Conservation (phyloP, 2,329 filamentous ascomycete genomes). For the Juglanconis oblonga region DNA sequence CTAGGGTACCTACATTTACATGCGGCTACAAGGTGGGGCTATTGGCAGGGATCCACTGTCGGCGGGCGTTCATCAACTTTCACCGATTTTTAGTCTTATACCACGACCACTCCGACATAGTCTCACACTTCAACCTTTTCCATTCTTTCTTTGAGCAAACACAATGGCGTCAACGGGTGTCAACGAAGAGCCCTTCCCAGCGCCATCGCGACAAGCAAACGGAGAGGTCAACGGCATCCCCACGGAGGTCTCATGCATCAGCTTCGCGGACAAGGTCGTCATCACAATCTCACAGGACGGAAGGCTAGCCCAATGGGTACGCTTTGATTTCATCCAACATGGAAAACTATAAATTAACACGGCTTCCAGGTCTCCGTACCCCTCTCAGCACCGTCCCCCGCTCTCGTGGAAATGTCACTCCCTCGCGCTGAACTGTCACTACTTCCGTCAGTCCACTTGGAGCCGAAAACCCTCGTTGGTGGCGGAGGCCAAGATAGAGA, state of each 20-base stretch:
- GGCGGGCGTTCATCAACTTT: background rate
- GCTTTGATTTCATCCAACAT: constrained; percentile 23
- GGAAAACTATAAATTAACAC: constrained; percentile 15
- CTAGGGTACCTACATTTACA: too few species aligned
- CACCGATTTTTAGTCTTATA: background rate
- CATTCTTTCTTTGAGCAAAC: background rate
- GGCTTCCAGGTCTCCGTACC: constrained; percentile 70
- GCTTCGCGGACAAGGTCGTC: constrained; percentile 87
- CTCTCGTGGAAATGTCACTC: constrained; percentile 58
- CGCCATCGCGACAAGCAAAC: constrained; percentile 54
- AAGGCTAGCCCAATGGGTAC: constrained; percentile 86
- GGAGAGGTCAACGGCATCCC: constrained; percentile 63
- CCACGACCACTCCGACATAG: too few species aligned
- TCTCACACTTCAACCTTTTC: background rate
- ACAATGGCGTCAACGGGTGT: constrained; percentile 23
- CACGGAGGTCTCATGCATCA: constrained; percentile 70
- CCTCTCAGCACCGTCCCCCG: constrained; percentile 64
- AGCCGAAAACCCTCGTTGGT: constrained; percentile 82
- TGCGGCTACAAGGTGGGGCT: background rate
- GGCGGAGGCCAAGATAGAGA: constrained; percentile 77
- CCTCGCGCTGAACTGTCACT: constrained; percentile 42
- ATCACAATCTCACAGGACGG: constrained; percentile 86
- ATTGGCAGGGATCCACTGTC: background rate
- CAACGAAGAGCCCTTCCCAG: constrained; percentile 63
- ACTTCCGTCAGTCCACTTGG: constrained; percentile 78